phyloP scores from a whole-genome alignment of 371 early-diverging fungal genomes.

The Haplosporangium sp. region DNA sequence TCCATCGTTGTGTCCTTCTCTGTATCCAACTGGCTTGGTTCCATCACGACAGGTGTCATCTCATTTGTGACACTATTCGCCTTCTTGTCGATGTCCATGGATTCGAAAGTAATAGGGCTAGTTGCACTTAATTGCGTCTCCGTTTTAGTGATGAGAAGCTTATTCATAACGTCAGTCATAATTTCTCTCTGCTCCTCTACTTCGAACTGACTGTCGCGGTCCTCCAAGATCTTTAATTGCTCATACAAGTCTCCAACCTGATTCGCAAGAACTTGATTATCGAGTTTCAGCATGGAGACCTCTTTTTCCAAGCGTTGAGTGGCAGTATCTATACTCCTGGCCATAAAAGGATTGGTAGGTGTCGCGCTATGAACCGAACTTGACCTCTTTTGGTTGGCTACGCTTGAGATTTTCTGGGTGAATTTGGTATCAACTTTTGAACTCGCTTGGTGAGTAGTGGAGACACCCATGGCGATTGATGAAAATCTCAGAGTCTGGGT shows the following conservation, averaged over 20 bases:
- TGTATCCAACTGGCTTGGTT: background rate
- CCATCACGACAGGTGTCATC: too few relatives aligned
- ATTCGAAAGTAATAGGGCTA: background rate
- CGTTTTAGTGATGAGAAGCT: conserved; percentile 16
- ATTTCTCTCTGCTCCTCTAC: conserved; percentile 66
- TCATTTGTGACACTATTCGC: background rate
- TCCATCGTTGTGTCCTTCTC: background rate
- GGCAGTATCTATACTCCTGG: background rate
- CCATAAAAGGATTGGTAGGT: background rate
- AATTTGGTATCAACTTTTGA: background rate
- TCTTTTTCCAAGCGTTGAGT: background rate
- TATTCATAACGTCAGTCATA: conserved; percentile 43
- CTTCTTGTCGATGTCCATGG: conserved; percentile 1
- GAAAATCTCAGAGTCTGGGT: conserved; percentile 78
- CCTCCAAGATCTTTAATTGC: conserved; percentile 71
- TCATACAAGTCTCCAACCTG: conserved; percentile 63
- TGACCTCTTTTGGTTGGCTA: background rate
- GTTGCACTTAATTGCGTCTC: conserved; percentile 10
- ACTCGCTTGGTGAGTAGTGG: conserved; percentile 34
- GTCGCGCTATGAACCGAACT: background rate
- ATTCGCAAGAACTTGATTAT: conserved; percentile 26
- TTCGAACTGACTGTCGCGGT: conserved; percentile 66
- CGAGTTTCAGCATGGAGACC: background rate
- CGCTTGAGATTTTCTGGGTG: background rate
- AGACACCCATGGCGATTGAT: conserved; percentile 72